Percentiles rank a stretch among this genome's conserved stretches.
phyloP scores from a whole-genome alignment of 2,329 filamentous ascomycete genomes.

The Didymellaceae sp. region DNA sequence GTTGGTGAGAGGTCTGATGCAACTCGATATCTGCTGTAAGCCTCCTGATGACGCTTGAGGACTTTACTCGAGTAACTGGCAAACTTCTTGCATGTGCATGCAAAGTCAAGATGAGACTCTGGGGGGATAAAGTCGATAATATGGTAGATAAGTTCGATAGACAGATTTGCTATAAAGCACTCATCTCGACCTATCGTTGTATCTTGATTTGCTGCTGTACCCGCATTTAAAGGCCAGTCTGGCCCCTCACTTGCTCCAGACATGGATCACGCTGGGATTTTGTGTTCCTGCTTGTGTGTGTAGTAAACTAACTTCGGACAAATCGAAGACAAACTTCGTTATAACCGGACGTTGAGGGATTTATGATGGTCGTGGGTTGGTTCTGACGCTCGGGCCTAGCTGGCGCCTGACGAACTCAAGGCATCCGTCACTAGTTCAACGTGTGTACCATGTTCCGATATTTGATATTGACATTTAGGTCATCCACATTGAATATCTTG shows the following conservation, averaged over 20 bases:
- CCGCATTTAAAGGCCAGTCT: too few species aligned
- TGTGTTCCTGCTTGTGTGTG: too few species aligned
- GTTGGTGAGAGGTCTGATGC: constrained; percentile 19
- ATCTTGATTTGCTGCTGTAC: not conserved
- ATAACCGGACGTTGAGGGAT: not conserved
- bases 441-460: too few species aligned
- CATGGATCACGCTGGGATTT: not conserved
- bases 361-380: not conserved
- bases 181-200: not conserved
- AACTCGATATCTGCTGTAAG: constrained; percentile 17
- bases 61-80: constrained; percentile 5
- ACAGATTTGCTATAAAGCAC: constrained; percentile 6
- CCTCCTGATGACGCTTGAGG: constrained; percentile 19
- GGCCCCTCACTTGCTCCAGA: not conserved
- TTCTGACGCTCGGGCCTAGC: constrained; percentile 1
- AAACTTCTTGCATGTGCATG: constrained; percentile 18
- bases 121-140: constrained; percentile 16
- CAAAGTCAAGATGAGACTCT: constrained; percentile 18
- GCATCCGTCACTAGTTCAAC: not conserved
- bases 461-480: too few species aligned
- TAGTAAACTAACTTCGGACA: too few species aligned
- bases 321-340: too few species aligned
- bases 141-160: constrained; percentile 12
- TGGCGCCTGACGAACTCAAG: constrained; percentile 11
- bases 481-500: too few species aligned